Base-by-base conservation (phyloP, 805 yeast genomes). In the Wickerhamiella shivajii region DNA sequence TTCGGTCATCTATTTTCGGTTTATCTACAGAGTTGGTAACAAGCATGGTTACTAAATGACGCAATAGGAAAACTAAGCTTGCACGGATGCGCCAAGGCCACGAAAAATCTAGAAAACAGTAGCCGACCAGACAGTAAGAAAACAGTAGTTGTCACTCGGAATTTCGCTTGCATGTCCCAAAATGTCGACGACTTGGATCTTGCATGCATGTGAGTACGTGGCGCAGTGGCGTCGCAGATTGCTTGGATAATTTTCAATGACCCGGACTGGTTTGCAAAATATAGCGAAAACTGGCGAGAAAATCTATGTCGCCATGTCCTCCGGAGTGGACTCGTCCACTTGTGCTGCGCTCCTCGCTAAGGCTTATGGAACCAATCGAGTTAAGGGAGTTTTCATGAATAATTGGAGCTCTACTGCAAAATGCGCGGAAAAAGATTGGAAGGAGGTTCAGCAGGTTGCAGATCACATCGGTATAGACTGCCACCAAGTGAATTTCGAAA, bases 321-420 rank as follows among this genome's bases (percentile, higher is more conserved):
- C 93, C 0, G 98, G 98, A 0, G 97, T 90, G 1, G 98, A 90
- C 54, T 85, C 96, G 0, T 77, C 95, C 1, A 83, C 85, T 1
- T 69, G 78, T 3, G 96, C 97, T 0, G 72, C 78, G 0, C 36
- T 79, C 39, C 60, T 80, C 5, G 55, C 61, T n/a, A n/a, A 29
- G 9, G 50, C 58, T 21, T 69, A 44, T 25, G 50, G 55, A 29
- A 46, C 65, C 44, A 58, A 59, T 3, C 70, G 77, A 29, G 90
- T 79, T 2, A 55, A 64, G 28, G 98, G 96, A 0, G 64, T 90
- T 2, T 87, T 79, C 55, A 90, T 90, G 97, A 78, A 83, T 25
- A 90, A 90, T 57, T 90, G 96, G 96, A 60, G 52, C 36, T 42
- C 50, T 40, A 53, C 46, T 0, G 65, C 73, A 4, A 61, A 67